Evolutionary conservation across 1,284 basidiomycete genomes (phyloP), one percentile per base, ranked within the genome.

Genomic region (Ceratobasidium sp.): DNA sequence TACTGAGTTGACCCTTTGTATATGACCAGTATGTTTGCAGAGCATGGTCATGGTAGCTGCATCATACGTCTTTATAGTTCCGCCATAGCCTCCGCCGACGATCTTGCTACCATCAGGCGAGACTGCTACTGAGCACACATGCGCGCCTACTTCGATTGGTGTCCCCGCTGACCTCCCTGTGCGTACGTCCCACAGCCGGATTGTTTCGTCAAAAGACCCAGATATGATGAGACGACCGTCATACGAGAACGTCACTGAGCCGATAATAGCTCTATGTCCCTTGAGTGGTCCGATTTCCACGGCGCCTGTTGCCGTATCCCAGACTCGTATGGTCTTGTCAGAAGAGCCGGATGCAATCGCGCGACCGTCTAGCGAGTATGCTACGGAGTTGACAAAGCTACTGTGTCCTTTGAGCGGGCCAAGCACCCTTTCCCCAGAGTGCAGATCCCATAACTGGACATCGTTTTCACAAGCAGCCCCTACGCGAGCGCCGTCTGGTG

Each of bases 1-100:
- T 33, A 33, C 93, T 28, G 89, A 91, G 12, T 92, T 95, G 46
- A 97, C 93, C 6, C 92, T 3, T 3, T 38, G n/a, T 20, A 0
- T 3, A 46, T 77, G 76, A 62, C 44, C 66, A 7, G 40, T 33
- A 15, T 33, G 33, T 46, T 44, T 20, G 33, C 54, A 46, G 10
- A 78, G 12, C 28, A 20, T 38, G 10, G 2, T 13, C 2, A 44
- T 17, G 12, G 57, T 52, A 26, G 54, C 28, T 12, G 23, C 1
- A 33, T 78, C 77, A 42, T 69, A 78, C 1, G 64, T 26, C 2
- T 61, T 67, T 17, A 78, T 33, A 7, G 50, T 48, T 5, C 7
- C 1, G 62, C 54, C 68, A 1, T 23, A 7, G n/a, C 20, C 50
- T 33, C 40, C 68, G 23, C 56, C 69, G 13, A 17, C 12, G 52